phyloP scores from a whole-genome alignment of 2,329 filamentous ascomycete species.

The Colletotrichum tabaci region DNA sequence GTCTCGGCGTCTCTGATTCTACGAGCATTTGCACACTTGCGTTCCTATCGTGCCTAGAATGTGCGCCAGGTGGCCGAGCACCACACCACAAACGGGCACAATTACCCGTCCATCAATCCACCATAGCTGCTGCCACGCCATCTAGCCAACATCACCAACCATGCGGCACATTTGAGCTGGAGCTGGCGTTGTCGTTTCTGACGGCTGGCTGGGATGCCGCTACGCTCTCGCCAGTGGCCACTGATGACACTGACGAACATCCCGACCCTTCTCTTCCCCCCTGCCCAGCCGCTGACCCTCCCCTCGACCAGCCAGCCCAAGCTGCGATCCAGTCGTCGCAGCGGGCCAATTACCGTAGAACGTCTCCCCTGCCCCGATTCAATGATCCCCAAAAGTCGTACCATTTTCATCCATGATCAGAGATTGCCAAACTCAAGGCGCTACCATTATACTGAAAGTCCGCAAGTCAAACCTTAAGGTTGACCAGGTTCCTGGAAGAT shows the following conservation, averaged over 20 bases:
- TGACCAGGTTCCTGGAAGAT: neutral
- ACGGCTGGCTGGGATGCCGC: conserved; percentile 23
- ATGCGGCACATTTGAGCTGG: neutral
- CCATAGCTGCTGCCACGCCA: conserved; percentile 15
- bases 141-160: conserved; percentile 2
- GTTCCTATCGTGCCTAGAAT: conserved; percentile 6
- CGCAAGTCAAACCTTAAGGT: neutral
- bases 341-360: conserved; percentile 43
- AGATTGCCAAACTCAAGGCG: conserved; percentile 40
- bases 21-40: neutral
- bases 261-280: conserved; percentile 1
- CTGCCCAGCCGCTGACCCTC: conserved; percentile 37
- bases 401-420: conserved; percentile 43
- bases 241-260: conserved; percentile 21
- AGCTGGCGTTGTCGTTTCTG: conserved; percentile 12
- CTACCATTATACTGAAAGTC: conserved; percentile 7
- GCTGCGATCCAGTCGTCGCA: conserved; percentile 45
- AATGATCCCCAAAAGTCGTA: conserved; percentile 45
- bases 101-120: neutral
- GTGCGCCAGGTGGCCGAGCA: neutral
- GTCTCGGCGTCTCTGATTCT: neutral
- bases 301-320: conserved; percentile 39
- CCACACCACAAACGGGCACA: neutral
- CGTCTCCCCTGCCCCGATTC: conserved; percentile 38
- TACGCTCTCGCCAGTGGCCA: conserved; percentile 9